These are phyloP conservation scores for Parietaria judaica DNA, from an alignment of 306 rosid species.

Conservation along the genomic window DNA sequence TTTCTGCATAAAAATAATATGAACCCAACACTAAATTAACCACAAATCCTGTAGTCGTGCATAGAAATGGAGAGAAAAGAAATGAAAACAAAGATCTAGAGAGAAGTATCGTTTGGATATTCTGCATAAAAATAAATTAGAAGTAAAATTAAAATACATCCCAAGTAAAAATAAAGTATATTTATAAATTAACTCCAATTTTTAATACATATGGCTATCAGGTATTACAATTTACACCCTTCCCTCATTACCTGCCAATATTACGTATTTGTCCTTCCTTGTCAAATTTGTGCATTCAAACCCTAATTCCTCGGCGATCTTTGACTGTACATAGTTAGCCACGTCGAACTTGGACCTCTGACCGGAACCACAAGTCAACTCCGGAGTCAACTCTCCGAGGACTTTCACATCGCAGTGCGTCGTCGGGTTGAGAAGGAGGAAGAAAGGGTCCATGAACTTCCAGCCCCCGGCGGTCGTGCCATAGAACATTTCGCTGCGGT, in stretches of 20 bases:
- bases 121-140: no score
- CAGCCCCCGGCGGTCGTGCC: conserved; percentile 61
- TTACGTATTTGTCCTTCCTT: conserved; percentile 53
- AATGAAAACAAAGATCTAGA: no score
- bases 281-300: conserved; percentile 53
- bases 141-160: no score
- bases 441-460: conserved; percentile 45
- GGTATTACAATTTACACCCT: not conserved
- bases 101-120: no score
- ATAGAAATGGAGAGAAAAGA: no score
- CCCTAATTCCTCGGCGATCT: conserved; percentile 44
- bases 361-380: conserved; percentile 30
- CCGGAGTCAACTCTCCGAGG: conserved; percentile 28
- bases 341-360: conserved; percentile 47
- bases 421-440: conserved; percentile 42
- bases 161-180: no score
- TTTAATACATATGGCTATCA: no score
- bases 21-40: no score
- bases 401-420: conserved; percentile 24
- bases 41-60: no score
- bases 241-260: conserved; percentile 58
- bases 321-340: conserved; percentile 54
- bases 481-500: conserved; percentile 42
- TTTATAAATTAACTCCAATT: no score
- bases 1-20: no score